Conservation (phyloP, 805 yeast species). For the Candida sithepensis region DNA sequence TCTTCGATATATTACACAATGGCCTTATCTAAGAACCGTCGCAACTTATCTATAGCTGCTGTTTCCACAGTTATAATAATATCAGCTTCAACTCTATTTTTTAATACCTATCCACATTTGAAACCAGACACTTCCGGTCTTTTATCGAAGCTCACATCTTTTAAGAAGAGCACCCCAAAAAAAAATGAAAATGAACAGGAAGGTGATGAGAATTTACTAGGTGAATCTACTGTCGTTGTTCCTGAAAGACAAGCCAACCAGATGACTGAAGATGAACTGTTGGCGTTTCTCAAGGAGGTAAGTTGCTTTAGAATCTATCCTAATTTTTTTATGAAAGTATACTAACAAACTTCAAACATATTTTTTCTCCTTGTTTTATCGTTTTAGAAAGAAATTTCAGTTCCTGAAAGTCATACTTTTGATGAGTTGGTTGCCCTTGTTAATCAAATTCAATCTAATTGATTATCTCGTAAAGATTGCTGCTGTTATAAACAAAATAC, state of each 20-base stretch:
- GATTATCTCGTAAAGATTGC: constrained; percentile 3
- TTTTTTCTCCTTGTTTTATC: constrained; percentile 3
- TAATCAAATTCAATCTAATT: constrained; percentile 35
- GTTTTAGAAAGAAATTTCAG: constrained; percentile 41
- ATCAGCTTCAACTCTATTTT: constrained; percentile 39
- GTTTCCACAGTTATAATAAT: constrained; percentile 40
- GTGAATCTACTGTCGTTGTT: constrained; percentile 30
- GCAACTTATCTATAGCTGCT: constrained; percentile 34
- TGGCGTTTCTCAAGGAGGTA: constrained; percentile 37
- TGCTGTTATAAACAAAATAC: neutral
- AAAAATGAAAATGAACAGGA: constrained; percentile 5
- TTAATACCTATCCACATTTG: constrained; percentile 51
- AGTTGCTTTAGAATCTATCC: constrained; percentile 19
- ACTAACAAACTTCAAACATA: constrained; percentile 10
- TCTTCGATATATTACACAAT: neutral
- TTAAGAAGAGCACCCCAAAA: neutral
- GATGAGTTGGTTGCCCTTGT: constrained; percentile 45
- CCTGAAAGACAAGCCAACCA: constrained; percentile 17
- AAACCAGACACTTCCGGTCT: constrained; percentile 13
- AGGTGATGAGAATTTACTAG: constrained; percentile 1
- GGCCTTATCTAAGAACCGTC: constrained; percentile 15
- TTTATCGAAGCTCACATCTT: constrained; percentile 5
- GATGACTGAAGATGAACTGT: constrained; percentile 37
- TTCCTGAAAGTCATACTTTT: constrained; percentile 44
- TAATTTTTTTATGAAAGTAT: neutral